These are phyloP conservation scores for Houttuynia cordata DNA, from an alignment of 164 flowering plant genomes.

Conservation along the genomic window DNA sequence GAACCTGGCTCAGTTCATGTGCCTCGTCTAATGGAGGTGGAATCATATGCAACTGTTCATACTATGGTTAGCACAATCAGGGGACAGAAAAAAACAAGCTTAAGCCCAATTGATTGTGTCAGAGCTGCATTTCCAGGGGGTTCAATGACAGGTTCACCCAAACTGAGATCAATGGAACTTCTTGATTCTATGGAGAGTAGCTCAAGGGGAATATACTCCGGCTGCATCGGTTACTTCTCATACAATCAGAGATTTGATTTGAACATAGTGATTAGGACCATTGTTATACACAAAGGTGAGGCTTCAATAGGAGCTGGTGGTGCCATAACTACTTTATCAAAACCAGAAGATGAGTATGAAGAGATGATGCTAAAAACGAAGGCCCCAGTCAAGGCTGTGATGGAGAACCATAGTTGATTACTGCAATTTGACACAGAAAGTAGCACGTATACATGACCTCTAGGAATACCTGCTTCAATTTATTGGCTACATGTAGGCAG, in stretches of 20 bases:
- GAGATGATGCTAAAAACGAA: constrained; percentile 81
- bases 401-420: constrained; percentile 25
- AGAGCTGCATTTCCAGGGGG: constrained; percentile 97
- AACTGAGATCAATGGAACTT: constrained; percentile 84
- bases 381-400: constrained; percentile 59
- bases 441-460: too few relatives aligned
- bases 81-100: constrained; percentile 42
- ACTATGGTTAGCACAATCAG: constrained; percentile 92
- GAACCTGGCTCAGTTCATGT: constrained; percentile 92
- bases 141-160: constrained; percentile 99
- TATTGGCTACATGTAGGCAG: too few relatives aligned
- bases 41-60: constrained; percentile 91
- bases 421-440: background rate
- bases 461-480: too few relatives aligned
- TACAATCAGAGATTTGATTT: constrained; percentile 79
- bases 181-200: constrained; percentile 79
- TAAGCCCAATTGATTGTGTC: constrained; percentile 63
- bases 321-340: constrained; percentile 78
- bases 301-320: constrained; percentile 97
- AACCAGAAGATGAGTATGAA: constrained; percentile 69
- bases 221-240: constrained; percentile 85
- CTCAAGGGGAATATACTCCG: constrained; percentile 86
- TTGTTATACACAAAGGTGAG: constrained; percentile 71
- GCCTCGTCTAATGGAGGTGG: constrained; percentile 84
- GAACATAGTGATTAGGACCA: constrained; percentile 85